Percentiles rank a stretch among this genome's conserved stretches.
These are phyloP conservation scores for Penicillium sp. DNA, from an alignment of 2,329 filamentous ascomycete species.

Conservation along the genomic window DNA sequence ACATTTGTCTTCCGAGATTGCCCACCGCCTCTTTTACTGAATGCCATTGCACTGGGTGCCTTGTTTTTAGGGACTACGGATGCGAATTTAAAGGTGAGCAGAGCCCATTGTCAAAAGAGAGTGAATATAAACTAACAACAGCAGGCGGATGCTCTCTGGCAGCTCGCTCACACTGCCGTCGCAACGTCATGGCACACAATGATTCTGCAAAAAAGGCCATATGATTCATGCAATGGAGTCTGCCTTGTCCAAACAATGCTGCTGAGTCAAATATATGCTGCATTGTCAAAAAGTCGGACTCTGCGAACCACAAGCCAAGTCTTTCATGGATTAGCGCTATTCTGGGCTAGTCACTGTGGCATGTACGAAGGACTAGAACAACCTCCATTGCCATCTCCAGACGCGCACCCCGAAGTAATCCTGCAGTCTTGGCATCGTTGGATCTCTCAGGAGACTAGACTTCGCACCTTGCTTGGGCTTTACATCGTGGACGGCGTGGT, in stretches of 20 bases:
- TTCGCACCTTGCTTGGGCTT: conserved; percentile 23
- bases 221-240: conserved; percentile 37
- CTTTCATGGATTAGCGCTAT: conserved; percentile 44
- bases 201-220: conserved; percentile 13
- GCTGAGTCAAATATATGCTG: conserved; percentile 43
- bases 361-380: conserved; percentile 29
- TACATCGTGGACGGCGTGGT: conserved; percentile 26
- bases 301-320: conserved; percentile 44
- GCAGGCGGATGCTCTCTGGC: conserved; percentile 19
- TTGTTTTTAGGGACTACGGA: conserved; percentile 16
- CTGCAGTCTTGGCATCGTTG: conserved; percentile 12
- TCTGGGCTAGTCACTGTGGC: conserved; percentile 44
- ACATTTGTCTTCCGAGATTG: conserved; percentile 16
- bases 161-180: conserved; percentile 21
- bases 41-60: conserved; percentile 18
- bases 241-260: conserved; percentile 42
- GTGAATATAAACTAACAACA: background rate
- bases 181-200: conserved; percentile 23
- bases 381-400: background rate
- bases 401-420: conserved; percentile 1
- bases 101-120: background rate
- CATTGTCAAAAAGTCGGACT: conserved; percentile 40
- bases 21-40: conserved; percentile 11
- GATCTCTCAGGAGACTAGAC: conserved; percentile 24
- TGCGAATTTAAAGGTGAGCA: conserved; percentile 8